These are phyloP conservation scores for Tricharina praecox DNA, from an alignment of 495 filamentous ascomycete genomes.

Conservation along the genomic window DNA sequence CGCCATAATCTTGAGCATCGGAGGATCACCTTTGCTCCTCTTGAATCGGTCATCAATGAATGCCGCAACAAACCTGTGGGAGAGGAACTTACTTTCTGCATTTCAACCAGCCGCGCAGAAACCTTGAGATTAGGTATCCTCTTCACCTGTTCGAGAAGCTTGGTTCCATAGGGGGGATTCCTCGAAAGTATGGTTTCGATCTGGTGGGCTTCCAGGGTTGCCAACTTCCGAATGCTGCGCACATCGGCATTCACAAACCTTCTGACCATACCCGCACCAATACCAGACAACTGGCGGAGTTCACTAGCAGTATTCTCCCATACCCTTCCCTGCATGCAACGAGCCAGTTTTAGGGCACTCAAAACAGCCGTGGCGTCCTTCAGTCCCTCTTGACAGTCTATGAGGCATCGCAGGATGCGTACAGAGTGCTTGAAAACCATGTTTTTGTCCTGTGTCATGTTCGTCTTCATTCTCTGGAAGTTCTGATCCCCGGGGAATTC, in stretches of 20 bases:
- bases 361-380: constrained; percentile 48
- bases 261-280: constrained; percentile 59
- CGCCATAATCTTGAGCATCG: constrained; percentile 29
- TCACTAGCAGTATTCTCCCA: constrained; percentile 81
- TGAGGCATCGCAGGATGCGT: constrained; percentile 62
- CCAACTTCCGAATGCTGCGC: constrained; percentile 52
- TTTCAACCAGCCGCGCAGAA: constrained; percentile 20
- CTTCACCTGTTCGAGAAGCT: constrained; percentile 43
- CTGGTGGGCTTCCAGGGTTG: constrained; percentile 43
- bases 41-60: background rate
- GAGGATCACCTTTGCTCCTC: background rate
- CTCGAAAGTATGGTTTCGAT: constrained; percentile 64
- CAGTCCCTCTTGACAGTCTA: constrained; percentile 61
- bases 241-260: constrained; percentile 61
- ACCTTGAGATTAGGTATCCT: constrained; percentile 63
- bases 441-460: constrained; percentile 50
- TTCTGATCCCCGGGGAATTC: constrained; percentile 52
- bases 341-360: constrained; percentile 59
- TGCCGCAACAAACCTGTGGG: background rate
- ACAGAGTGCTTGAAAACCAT: constrained; percentile 57
- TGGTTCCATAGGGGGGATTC: constrained; percentile 69
- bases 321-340: constrained; percentile 58
- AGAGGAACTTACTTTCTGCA: too few species aligned
- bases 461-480: constrained; percentile 40
- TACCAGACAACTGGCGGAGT: constrained; percentile 70